Conservation (phyloP, 1,284 basidiomycete genomes). For the Sporisorium sorghi region DNA sequence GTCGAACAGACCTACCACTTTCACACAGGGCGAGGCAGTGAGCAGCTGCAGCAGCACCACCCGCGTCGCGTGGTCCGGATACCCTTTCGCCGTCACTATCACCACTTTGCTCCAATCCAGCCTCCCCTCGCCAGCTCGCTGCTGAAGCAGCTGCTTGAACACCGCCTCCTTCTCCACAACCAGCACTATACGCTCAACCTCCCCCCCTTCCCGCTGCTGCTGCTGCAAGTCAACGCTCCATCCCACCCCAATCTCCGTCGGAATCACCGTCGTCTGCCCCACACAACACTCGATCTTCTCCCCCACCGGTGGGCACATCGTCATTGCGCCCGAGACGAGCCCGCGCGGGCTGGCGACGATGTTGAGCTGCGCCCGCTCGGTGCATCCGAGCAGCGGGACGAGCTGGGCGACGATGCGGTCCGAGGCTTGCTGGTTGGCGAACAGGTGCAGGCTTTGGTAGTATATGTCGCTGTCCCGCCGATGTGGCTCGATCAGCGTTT, state of each 20-base stretch:
- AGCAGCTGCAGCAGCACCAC: constrained; percentile 22
- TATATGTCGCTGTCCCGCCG: constrained; percentile 47
- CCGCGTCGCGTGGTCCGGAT: constrained; percentile 55
- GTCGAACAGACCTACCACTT: constrained; percentile 25
- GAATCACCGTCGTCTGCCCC: constrained; percentile 6
- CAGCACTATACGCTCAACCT: too few relatives aligned
- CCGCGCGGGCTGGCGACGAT: constrained; percentile 56
- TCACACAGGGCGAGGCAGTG: background rate
- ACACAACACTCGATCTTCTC: background rate
- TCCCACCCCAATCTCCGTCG: constrained; percentile 10
- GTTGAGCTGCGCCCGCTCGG: constrained; percentile 25
- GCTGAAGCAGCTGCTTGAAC: constrained; percentile 41
- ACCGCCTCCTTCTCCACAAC: constrained; percentile 64
- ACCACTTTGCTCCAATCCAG: constrained; percentile 14
- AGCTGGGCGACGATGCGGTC: constrained; percentile 46
- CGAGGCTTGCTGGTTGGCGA: constrained; percentile 45
- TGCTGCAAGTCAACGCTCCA: constrained; percentile 18
- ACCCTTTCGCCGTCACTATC: constrained; percentile 53
- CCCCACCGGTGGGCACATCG: background rate
- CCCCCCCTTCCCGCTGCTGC: too few relatives aligned
- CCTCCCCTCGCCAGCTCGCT: background rate
- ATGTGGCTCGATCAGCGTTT: background rate
- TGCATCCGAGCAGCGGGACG: constrained; percentile 14
- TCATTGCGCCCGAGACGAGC: constrained; percentile 38
- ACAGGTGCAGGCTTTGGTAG: constrained; percentile 53